A percentile compares a stretch with the other conserved stretches of the same genome.
phyloP scores from a whole-genome alignment of 805 yeast species.

The Nematodospora valgi region DNA sequence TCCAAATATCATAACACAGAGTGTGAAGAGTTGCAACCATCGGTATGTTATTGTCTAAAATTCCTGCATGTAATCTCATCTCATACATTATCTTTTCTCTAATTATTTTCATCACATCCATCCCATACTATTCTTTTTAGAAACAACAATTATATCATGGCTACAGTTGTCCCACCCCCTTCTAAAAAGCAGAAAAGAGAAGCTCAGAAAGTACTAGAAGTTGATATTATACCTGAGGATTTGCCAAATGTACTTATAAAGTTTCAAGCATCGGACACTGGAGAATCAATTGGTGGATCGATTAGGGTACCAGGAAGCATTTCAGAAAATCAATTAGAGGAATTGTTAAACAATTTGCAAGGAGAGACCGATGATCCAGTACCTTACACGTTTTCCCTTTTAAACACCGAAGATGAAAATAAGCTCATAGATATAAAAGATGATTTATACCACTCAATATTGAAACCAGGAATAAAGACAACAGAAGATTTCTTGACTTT shows the following conservation, averaged over 20 bases:
- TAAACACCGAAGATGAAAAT: conserved; percentile 38
- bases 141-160: conserved; percentile 48
- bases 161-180: conserved; percentile 91
- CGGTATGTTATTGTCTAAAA: too few species aligned
- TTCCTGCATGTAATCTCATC: conserved; percentile 6
- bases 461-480: conserved; percentile 82
- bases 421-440: conserved; percentile 69
- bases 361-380: conserved; percentile 75
- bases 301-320: conserved; percentile 89
- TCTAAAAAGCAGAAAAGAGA: conserved; percentile 82
- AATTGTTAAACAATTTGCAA: conserved; percentile 75
- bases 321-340: conserved; percentile 81
- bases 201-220: conserved; percentile 79
- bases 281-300: conserved; percentile 79
- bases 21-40: too few species aligned
- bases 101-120: background rate
- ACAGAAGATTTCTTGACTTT: conserved; percentile 92
- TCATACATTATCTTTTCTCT: conserved; percentile 2
- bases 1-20: too few species aligned
- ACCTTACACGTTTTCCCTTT: conserved; percentile 82
- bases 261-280: conserved; percentile 92
- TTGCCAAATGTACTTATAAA: conserved; percentile 83
- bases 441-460: conserved; percentile 72
- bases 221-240: conserved; percentile 68
- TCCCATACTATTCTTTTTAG: too few species aligned